Conservation (phyloP, 805 yeast species). For the Ogataea nitratoaversa region DNA sequence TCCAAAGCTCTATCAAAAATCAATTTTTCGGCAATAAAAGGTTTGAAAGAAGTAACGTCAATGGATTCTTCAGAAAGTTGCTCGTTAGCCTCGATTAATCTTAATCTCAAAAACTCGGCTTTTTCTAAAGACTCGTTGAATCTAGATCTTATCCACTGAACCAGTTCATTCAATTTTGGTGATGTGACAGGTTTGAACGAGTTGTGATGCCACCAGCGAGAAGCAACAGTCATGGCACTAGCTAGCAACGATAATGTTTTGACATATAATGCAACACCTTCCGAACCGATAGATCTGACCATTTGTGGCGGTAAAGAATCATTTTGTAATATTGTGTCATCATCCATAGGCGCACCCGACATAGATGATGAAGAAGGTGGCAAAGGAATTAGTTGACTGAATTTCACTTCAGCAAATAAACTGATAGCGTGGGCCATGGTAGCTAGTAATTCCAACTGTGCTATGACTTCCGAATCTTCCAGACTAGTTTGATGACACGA, state of each 20-base stretch:
- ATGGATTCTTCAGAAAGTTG: constrained; percentile 13
- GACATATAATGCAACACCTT: constrained; percentile 80
- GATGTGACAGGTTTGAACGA: constrained; percentile 29
- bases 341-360: constrained; percentile 9
- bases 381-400: constrained; percentile 75
- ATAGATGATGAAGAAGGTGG: constrained; percentile 45
- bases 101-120: constrained; percentile 72
- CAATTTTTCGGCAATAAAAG: constrained; percentile 72
- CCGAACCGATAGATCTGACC: constrained; percentile 64
- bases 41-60: constrained; percentile 7
- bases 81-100: constrained; percentile 48
- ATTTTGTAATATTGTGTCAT: constrained; percentile 31
- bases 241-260: constrained; percentile 80
- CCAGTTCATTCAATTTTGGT: constrained; percentile 57
- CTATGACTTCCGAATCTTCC: constrained; percentile 36
- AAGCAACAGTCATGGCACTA: constrained; percentile 79
- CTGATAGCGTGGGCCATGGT: constrained; percentile 89
- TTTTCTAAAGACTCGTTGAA: constrained; percentile 86
- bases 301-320: constrained; percentile 53
- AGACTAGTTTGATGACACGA: constrained; percentile 19
- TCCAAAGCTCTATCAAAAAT: constrained; percentile 92
- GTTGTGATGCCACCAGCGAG: constrained; percentile 81
- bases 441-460: constrained; percentile 65
- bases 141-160: constrained; percentile 87
- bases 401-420: constrained; percentile 87